Evolutionary conservation across 2,329 filamentous ascomycete species (phyloP).

Genomic region (Scedosporium boydii): DNA sequence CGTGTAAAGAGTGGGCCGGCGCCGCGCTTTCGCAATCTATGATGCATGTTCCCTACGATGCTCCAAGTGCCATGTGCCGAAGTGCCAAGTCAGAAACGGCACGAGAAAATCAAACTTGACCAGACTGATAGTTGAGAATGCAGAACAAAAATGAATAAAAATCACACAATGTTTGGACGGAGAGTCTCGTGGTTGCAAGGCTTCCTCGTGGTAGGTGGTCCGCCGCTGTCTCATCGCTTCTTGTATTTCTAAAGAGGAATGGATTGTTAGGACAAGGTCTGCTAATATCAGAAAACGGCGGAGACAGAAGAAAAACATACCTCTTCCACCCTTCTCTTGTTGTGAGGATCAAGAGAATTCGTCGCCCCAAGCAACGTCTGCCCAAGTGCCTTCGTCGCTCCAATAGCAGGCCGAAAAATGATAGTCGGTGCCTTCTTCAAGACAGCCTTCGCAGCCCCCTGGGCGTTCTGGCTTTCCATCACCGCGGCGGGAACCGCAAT

Average conservation of each 20-base stretch:
- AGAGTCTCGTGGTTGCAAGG: background rate
- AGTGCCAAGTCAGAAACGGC: slow-evolving; percentile 3
- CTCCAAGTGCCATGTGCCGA: slow-evolving; percentile 4
- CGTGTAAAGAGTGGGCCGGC: slow-evolving; percentile 2
- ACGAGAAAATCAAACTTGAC: slow-evolving; percentile 4
- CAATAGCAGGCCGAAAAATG: slow-evolving; percentile 82
- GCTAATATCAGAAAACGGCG: background rate
- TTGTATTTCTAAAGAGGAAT: slow-evolving; percentile 36
- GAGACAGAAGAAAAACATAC: slow-evolving; percentile 46
- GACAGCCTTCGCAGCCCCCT: slow-evolving; percentile 70
- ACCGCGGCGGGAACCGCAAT: slow-evolving; percentile 90
- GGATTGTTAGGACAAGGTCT: slow-evolving; percentile 8
- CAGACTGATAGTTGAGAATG: background rate
- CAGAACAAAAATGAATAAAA: background rate
- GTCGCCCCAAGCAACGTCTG: slow-evolving; percentile 87
- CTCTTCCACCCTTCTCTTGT: slow-evolving; percentile 75
- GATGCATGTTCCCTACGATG: slow-evolving; percentile 5
- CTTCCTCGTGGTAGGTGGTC: background rate
- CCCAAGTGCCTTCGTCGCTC: slow-evolving; percentile 78
- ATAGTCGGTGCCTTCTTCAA: slow-evolving; percentile 82
- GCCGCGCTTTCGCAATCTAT: slow-evolving; percentile 8
- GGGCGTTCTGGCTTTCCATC: slow-evolving; percentile 74
- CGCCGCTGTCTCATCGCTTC: slow-evolving; percentile 22
- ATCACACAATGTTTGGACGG: background rate
- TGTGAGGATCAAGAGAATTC: slow-evolving; percentile 78